Percentiles rank a stretch among this genome's conserved stretches.
These are phyloP conservation scores for Hebeloma cylindrosporum DNA, from an alignment of 768 basidiomycete species.

Conservation along the genomic window DNA sequence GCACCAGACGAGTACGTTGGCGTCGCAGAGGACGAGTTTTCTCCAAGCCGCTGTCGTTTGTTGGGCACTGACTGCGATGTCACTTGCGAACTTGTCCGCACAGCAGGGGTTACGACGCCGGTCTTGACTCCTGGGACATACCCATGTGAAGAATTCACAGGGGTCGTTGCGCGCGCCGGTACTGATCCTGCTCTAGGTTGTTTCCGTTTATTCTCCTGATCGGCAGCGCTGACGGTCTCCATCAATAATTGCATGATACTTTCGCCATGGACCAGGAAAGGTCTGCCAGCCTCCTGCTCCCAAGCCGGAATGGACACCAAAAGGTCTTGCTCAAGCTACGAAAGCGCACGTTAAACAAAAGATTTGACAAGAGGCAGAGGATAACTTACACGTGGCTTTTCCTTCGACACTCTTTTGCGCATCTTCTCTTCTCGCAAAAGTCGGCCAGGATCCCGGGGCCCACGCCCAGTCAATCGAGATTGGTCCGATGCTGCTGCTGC, in stretches of 20 bases:
- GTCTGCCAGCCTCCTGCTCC: conserved; percentile 73
- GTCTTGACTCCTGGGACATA: conserved; percentile 40
- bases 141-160: conserved; percentile 37
- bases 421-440: conserved; percentile 95
- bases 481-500: conserved; percentile 81
- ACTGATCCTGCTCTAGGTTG: conserved; percentile 55
- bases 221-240: conserved; percentile 65
- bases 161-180: conserved; percentile 62
- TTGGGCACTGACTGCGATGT: conserved; percentile 52
- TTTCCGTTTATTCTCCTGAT: conserved; percentile 79
- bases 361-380: background rate
- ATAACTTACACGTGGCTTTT: conserved; percentile 83
- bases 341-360: conserved; percentile 3
- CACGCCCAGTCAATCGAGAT: conserved; percentile 76
- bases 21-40: conserved; percentile 25
- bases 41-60: conserved; percentile 62
- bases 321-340: conserved; percentile 87
- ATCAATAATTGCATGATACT: conserved; percentile 78
- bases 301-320: conserved; percentile 75
- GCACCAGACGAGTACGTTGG: conserved; percentile 15
- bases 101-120: conserved; percentile 60
- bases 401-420: conserved; percentile 88
- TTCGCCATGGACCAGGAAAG: conserved; percentile 84
- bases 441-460: conserved; percentile 79
- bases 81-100: conserved; percentile 52